Base-by-base conservation (phyloP, 2,329 filamentous ascomycete genomes). In the Neobulgaria alba region DNA sequence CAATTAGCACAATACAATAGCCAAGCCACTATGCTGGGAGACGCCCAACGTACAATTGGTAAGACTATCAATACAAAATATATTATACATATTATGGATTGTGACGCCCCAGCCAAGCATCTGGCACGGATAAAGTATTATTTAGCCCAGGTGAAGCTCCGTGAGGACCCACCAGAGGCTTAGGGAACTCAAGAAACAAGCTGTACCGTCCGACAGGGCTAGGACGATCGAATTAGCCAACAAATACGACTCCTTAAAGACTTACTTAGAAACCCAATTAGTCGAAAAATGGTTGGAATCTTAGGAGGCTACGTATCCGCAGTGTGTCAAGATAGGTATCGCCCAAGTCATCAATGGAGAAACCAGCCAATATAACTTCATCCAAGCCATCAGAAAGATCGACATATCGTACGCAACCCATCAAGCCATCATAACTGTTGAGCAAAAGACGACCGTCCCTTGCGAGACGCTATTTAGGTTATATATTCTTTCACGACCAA, bases 111-210 rank as follows among this genome's bases (percentile, higher is more conserved):
- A n/a, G n/a, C n/a, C n/a, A n/a, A n/a, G n/a, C n/a, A n/a, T n/a
- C n/a, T n/a, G n/a, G n/a, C n/a, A n/a, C n/a, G n/a, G n/a, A n/a
- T n/a, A n/a, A n/a, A n/a, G n/a, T n/a, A n/a, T n/a, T n/a, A n/a
- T n/a, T n/a, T n/a, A n/a, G n/a, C n/a, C n/a, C n/a, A n/a, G n/a
- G n/a, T n/a, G n/a, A n/a, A n/a, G n/a, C n/a, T n/a, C n/a, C n/a
- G n/a, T n/a, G n/a, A n/a, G n/a, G 26, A 38, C 31, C 15, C 36
- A 19, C 18, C 31, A 26, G 26, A 38, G 1, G 21, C 14, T 38
- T 9, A 18, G 31, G 32, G 36, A 26, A 10, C 16, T 38, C 2
- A 38, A 38, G 16, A 38, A 38, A 14, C 36, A 29, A 14, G 18
- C 32, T 20, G 26, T 18, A 10, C 26, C 26, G 5, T 31, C 15